Percentiles rank a stretch among this genome's conserved stretches.
phyloP scores from a whole-genome alignment of 2,329 filamentous ascomycete genomes.

The Incumbomyces lentus region DNA sequence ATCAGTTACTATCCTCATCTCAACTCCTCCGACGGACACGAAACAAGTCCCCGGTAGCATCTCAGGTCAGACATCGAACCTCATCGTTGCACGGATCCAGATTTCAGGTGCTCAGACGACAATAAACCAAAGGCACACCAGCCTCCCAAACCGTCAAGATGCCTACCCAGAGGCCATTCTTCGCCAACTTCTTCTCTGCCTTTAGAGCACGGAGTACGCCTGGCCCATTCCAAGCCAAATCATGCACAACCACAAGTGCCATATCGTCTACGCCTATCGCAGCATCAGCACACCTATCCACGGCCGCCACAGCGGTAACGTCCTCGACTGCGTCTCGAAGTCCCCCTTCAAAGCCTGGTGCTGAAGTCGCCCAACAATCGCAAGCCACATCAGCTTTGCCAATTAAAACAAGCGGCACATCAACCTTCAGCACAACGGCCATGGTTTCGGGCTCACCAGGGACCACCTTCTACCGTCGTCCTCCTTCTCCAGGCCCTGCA shows the following conservation, averaged over 20 bases:
- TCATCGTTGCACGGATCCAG: too few relatives aligned
- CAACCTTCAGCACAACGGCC: conserved; percentile 14
- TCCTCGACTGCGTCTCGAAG: conserved; percentile 34
- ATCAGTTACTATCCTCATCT: too few relatives aligned
- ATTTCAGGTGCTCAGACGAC: too few relatives aligned
- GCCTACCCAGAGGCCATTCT: conserved; percentile 55
- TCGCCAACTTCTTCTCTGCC: conserved; percentile 57
- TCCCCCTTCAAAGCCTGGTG: conserved; percentile 36
- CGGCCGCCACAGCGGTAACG: conserved; percentile 29
- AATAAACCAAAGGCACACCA: background rate
- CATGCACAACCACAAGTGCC: conserved; percentile 29
- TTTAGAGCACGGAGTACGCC: conserved; percentile 51
- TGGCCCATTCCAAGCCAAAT: conserved; percentile 44
- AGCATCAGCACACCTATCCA: conserved; percentile 27
- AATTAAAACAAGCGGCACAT: conserved; percentile 26
- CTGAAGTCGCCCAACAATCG: conserved; percentile 17
- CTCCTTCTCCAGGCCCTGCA: conserved; percentile 13
- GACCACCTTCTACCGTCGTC: conserved; percentile 20
- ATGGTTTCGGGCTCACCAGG: conserved; percentile 16
- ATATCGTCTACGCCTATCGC: conserved; percentile 24
- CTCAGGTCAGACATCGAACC: too few relatives aligned
- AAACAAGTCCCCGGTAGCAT: too few relatives aligned
- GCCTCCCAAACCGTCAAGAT: conserved; percentile 33
- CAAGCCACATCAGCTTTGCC: conserved; percentile 25
- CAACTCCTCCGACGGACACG: too few relatives aligned